phyloP scores from a whole-genome alignment of 2,329 filamentous ascomycete species.

The Alternaria incomplexa region DNA sequence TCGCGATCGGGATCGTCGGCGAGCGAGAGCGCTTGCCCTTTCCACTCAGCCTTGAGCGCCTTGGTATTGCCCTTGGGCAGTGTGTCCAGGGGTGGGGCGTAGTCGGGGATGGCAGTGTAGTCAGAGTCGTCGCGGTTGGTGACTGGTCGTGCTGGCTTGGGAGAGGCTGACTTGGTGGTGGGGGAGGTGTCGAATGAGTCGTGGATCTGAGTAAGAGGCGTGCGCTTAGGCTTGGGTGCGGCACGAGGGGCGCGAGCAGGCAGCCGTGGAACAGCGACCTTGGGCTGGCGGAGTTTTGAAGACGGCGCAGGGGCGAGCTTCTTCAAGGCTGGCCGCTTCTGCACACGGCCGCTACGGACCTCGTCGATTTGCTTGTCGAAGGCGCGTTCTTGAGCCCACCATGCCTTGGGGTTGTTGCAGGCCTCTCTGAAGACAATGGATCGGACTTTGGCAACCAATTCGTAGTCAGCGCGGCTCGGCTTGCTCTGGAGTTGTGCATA shows the following conservation, averaged over 20 bases:
- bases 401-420: slow-evolving; percentile 51
- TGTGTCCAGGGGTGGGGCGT: slow-evolving; percentile 71
- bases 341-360: slow-evolving; percentile 46
- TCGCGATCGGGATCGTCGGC: slow-evolving; percentile 66
- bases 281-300: slow-evolving; percentile 36
- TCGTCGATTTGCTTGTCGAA: slow-evolving; percentile 52
- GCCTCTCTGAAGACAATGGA: slow-evolving; percentile 41
- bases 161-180: slow-evolving; percentile 32
- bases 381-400: slow-evolving; percentile 54
- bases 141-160: slow-evolving; percentile 50
- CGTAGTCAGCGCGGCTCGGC: slow-evolving; percentile 47
- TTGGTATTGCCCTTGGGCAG: slow-evolving; percentile 69
- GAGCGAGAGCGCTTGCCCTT: slow-evolving; percentile 79
- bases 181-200: slow-evolving; percentile 46
- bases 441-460: slow-evolving; percentile 41
- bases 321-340: slow-evolving; percentile 46
- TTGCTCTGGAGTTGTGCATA: slow-evolving; percentile 39
- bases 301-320: slow-evolving; percentile 48
- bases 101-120: slow-evolving; percentile 74
- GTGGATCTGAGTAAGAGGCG: slow-evolving; percentile 36
- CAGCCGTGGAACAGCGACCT: slow-evolving; percentile 41
- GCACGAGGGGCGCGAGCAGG: slow-evolving; percentile 42
- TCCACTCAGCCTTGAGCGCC: slow-evolving; percentile 85
- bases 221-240: slow-evolving; percentile 45
- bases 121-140: slow-evolving; percentile 83